Conservation (phyloP, 2,329 filamentous ascomycete species). For the Parastagonospora avenae region DNA sequence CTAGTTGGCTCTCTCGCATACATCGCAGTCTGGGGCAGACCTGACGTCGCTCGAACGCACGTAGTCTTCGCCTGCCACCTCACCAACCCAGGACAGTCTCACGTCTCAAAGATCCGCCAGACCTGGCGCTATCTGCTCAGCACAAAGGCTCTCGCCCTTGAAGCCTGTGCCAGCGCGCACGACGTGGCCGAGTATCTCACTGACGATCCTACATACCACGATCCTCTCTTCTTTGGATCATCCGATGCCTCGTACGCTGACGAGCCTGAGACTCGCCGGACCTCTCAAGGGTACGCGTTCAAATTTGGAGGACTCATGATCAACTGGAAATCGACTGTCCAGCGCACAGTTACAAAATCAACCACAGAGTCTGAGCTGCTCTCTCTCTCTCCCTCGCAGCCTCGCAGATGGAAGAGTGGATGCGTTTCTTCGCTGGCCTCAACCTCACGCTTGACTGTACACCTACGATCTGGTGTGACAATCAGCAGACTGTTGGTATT, state of each 20-base stretch:
- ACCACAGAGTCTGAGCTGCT: not conserved
- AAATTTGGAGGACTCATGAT: not conserved
- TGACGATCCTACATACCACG: not conserved
- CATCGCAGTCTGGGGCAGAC: no score
- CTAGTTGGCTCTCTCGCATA: no score
- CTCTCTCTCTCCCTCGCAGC: not conserved
- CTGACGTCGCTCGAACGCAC: no score
- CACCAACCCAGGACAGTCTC: conserved; percentile 1
- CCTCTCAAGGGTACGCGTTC: not conserved
- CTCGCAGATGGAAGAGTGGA: conserved; percentile 1
- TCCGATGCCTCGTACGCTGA: no score
- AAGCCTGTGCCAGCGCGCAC: not conserved
- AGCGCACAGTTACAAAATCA: not conserved
- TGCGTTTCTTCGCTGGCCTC: not conserved
- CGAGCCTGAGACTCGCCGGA: no score
- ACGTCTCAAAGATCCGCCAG: not conserved
- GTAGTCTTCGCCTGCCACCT: no score
- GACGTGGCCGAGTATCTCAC: not conserved
- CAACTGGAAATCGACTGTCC: not conserved
- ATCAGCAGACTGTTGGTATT: not conserved
- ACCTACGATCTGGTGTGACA: conserved; percentile 1
- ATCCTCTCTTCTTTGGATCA: not conserved
- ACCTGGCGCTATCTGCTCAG: conserved; percentile 4
- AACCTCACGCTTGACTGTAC: conserved; percentile 1
- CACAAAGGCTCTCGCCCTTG: conserved; percentile 4